A percentile compares a stretch with the other conserved stretches of the same genome.
These are phyloP conservation scores for Capsicum rhomboideum DNA, from an alignment of 257 asterid species.

Conservation along the genomic window DNA sequence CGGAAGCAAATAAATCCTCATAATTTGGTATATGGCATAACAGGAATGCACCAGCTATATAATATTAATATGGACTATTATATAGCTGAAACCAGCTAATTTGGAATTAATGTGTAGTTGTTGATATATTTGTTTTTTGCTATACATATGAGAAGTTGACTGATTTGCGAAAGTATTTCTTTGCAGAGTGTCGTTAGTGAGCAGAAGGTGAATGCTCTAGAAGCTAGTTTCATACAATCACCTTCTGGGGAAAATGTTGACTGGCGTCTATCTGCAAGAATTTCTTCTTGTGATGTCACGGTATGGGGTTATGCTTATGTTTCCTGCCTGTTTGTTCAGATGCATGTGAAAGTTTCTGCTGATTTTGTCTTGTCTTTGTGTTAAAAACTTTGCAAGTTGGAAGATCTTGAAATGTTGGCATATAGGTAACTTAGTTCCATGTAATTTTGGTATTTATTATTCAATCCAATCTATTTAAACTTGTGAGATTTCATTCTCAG, in stretches of 20 bases:
- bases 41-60: background rate
- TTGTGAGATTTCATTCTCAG: background rate
- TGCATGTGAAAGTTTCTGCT: background rate
- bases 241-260: constrained; percentile 95
- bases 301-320: constrained; percentile 25
- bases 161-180: constrained; percentile 12
- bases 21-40: background rate
- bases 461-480: background rate
- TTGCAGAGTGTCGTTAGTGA: constrained; percentile 89
- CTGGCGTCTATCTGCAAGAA: constrained; percentile 95
- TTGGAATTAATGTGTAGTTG: background rate
- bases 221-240: constrained; percentile 79
- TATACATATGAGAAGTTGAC: background rate
- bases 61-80: background rate
- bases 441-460: background rate
- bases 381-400: background rate
- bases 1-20: background rate
- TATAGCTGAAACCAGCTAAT: background rate
- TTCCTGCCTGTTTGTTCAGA: background rate
- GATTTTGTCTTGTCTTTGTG: background rate
- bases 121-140: background rate
- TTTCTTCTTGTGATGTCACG: constrained; percentile 97
- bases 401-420: background rate
- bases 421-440: background rate
- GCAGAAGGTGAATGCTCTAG: constrained; percentile 89